Base-by-base conservation (phyloP, 2,329 filamentous ascomycete genomes). In the Penicillium frequentans region DNA sequence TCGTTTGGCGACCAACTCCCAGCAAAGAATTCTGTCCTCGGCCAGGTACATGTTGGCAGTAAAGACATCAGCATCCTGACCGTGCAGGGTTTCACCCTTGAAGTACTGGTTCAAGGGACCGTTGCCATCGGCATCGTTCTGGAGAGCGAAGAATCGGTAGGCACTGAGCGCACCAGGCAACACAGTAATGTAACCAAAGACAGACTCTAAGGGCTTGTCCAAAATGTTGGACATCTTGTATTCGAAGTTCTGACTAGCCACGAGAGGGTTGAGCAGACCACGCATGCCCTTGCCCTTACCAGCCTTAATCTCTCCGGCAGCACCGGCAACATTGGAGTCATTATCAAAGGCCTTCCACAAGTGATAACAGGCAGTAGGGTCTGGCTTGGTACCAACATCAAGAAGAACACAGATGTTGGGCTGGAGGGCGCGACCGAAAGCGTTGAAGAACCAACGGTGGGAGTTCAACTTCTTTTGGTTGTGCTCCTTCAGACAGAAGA, bases 171-270 rank as follows among this genome's bases (percentile, higher is more conserved):
- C 95, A 75, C 95, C 96, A 0, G 95, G 96, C 63, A 99, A 79
- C 66, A 99, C 95, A 6, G 93, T 98, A 66, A 99, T 99, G 72
- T 98, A 99, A 2, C 95, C 95, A 73, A 99, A 99, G 0, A 96
- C 93, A 0, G 91, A 96, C 74, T 99, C 95, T 2, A 99, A 81
- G 0, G 95, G 95, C 75, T 99, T 99, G 73, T 99, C 95, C 26
- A 99, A 82, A 68, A 99, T 99, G 68, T 99, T 99, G 42, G 92
- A 96, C 91, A 99, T 97, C 77, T 99, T 99, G 81, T 99, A 99
- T 79, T 99, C 95, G 65, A 99, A 99, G 73, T 99, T 99, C 69
- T 99, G 95, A 46, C 92, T 96, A 0, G 95, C 95, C 16, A 99
- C 93, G 6, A 99, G 82, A 0, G 95, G 95, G 68, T 99, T 99